These are phyloP conservation scores for Kregervanrija fluxuum DNA, from an alignment of 805 yeast genomes.

Conservation along the genomic window DNA sequence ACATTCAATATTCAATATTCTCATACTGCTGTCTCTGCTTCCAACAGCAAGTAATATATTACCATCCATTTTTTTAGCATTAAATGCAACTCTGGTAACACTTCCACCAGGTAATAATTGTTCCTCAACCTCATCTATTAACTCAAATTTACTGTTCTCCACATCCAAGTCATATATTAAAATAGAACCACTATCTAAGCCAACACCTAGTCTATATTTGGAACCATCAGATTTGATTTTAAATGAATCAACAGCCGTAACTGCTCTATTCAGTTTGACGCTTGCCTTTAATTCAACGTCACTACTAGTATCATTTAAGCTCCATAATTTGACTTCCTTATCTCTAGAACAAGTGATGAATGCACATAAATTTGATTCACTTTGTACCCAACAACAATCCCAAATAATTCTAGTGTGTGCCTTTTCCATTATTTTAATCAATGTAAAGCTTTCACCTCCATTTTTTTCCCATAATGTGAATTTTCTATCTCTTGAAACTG, in stretches of 20 bases:
- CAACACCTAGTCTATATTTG: constrained; percentile 45
- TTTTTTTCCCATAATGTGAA: constrained; percentile 64
- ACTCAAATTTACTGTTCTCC: constrained; percentile 19
- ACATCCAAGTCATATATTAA: constrained; percentile 33
- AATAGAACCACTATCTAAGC: constrained; percentile 64
- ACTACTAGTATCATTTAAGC: constrained; percentile 5
- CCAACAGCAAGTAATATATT: constrained; percentile 46
- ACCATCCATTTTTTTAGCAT: constrained; percentile 21
- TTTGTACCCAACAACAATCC: constrained; percentile 88
- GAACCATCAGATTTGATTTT: constrained; percentile 22
- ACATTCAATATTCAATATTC: constrained; percentile 21
- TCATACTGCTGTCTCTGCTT: constrained; percentile 58
- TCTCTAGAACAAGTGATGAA: constrained; percentile 90
- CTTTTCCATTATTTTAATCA: constrained; percentile 37
- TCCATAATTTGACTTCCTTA: constrained; percentile 68
- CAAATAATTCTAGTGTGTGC: constrained; percentile 91
- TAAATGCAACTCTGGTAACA: constrained; percentile 57
- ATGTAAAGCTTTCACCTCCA: constrained; percentile 17
- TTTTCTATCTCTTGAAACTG: constrained; percentile 73
- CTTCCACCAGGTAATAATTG: constrained; percentile 52
- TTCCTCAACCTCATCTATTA: constrained; percentile 29
- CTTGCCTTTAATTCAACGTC: constrained; percentile 30
- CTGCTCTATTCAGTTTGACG: constrained; percentile 45
- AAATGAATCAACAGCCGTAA: constrained; percentile 60
- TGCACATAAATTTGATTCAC: constrained; percentile 26